Conservation (phyloP, 257 asterid species). For the Ilex asprella region DNA sequence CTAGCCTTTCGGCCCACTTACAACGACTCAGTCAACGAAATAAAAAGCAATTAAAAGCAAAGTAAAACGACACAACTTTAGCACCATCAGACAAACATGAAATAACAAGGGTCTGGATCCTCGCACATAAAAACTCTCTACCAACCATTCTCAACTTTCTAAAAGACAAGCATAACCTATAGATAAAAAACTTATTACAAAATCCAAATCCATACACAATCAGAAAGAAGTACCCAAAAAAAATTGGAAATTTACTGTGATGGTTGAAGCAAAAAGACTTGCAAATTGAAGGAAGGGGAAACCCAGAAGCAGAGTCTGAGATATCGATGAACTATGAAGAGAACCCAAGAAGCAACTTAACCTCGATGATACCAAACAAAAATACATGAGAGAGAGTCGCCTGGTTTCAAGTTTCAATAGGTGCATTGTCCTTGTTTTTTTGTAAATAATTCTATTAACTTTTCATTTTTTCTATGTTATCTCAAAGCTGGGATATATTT, state of each 20-base stretch:
- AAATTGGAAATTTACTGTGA: background rate
- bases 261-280: slow-evolving; percentile 13
- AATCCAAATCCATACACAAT: slow-evolving; percentile 1
- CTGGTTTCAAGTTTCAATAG: slow-evolving; percentile 9
- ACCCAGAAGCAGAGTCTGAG: slow-evolving; percentile 1
- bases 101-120: too few species aligned
- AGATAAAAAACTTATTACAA: slow-evolving; percentile 6
- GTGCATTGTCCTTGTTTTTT: too few species aligned
- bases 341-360: too few species aligned
- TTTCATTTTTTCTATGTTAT: too few species aligned
- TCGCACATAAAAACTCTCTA: background rate
- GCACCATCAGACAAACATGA: too few species aligned
- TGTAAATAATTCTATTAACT: too few species aligned
- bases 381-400: slow-evolving; percentile 10
- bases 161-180: background rate
- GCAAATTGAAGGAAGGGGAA: slow-evolving; percentile 7
- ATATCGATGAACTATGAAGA: too few species aligned
- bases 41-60: too few species aligned
- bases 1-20: too few species aligned
- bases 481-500: too few species aligned
- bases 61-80: too few species aligned
- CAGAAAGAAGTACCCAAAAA: background rate
- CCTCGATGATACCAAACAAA: background rate
- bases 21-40: too few species aligned
- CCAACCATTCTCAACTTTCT: background rate